Evolutionary conservation across 805 yeast species (phyloP).

Genomic region (Yarrowia sp.): DNA sequence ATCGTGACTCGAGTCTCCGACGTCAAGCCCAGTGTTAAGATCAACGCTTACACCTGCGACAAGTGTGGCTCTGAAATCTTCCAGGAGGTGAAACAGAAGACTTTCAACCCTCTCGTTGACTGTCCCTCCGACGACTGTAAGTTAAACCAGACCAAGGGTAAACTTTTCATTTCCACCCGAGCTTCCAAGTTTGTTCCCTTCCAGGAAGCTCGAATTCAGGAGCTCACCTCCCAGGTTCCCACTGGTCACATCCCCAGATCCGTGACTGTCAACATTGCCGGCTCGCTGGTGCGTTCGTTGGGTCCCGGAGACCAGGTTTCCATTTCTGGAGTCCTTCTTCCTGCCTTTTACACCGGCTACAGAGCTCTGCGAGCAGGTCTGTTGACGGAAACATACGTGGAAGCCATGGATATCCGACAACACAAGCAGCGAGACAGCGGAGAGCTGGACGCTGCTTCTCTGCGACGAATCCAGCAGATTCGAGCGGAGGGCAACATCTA

Average conservation of each 20-base stretch:
- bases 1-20: constrained; percentile 95
- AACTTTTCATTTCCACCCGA: constrained; percentile 88
- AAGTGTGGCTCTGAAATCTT: constrained; percentile 96
- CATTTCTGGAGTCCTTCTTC: constrained; percentile 89
- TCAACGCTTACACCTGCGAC: constrained; percentile 96
- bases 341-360: constrained; percentile 95
- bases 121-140: constrained; percentile 84
- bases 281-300: constrained; percentile 83
- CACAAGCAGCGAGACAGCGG: constrained; percentile 83
- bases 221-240: constrained; percentile 94
- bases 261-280: constrained; percentile 85
- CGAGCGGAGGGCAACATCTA: constrained; percentile 73
- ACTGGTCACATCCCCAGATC: constrained; percentile 97
- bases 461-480: constrained; percentile 62
- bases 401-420: constrained; percentile 83
- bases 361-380: constrained; percentile 91
- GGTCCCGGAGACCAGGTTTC: constrained; percentile 96
- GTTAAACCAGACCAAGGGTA: constrained; percentile 83
- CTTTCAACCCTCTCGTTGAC: constrained; percentile 85
- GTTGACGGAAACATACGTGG: constrained; percentile 90
- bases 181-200: constrained; percentile 95
- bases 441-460: constrained; percentile 63
- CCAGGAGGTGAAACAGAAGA: constrained; percentile 87
- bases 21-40: constrained; percentile 89
- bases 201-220: constrained; percentile 96